Conservation (phyloP, 495 filamentous ascomycete genomes). For the Hypoxylon perforatum region DNA sequence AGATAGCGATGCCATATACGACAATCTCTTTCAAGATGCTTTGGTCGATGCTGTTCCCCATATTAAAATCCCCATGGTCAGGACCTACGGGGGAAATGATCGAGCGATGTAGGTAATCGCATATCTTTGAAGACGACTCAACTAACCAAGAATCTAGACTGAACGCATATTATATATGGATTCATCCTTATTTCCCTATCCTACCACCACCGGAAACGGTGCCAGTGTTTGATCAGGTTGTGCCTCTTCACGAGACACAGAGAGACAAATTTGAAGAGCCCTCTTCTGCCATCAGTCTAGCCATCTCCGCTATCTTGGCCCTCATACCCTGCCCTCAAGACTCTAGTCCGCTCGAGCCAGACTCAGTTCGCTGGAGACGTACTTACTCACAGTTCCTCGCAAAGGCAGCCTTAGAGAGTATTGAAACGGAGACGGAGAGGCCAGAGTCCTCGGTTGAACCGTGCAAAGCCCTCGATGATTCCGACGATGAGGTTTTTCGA, state of each 20-base stretch:
- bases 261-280: constrained; percentile 58
- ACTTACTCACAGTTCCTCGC: constrained; percentile 66
- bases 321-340: constrained; percentile 66
- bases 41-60: constrained; percentile 28
- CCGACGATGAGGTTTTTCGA: constrained; percentile 55
- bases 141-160: constrained; percentile 55
- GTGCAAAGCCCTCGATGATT: constrained; percentile 60
- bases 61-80: constrained; percentile 44
- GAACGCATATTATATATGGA: constrained; percentile 70
- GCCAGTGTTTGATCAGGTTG: constrained; percentile 56
- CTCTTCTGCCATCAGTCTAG: constrained; percentile 65
- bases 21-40: constrained; percentile 44
- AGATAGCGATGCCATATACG: constrained; percentile 47
- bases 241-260: constrained; percentile 55
- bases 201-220: constrained; percentile 62
- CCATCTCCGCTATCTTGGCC: constrained; percentile 66
- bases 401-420: constrained; percentile 62
- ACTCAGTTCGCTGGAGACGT: constrained; percentile 62
- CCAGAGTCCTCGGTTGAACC: constrained; percentile 65
- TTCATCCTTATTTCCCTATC: constrained; percentile 69
- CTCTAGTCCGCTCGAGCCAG: constrained; percentile 54
- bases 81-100: constrained; percentile 41
- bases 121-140: neutral
- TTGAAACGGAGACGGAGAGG: constrained; percentile 68
- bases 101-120: constrained; percentile 40